Conservation (phyloP, 345 rosid genomes). For the Geranium rotundifolium region DNA sequence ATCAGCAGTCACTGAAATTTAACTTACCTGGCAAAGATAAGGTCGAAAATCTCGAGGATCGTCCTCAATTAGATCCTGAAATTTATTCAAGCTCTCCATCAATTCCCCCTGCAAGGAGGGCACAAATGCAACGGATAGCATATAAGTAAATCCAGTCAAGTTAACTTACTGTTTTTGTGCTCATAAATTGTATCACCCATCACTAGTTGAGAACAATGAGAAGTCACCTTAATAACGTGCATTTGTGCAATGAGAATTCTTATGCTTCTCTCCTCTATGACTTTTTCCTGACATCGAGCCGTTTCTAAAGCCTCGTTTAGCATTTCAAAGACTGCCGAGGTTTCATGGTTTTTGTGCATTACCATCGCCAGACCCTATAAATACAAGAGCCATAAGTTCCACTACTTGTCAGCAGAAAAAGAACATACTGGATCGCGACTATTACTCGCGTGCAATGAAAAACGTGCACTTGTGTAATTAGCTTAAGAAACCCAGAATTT, state of each 20-base stretch:
- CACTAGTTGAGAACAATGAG: slow-evolving; percentile 1
- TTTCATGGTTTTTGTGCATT: slow-evolving; percentile 79
- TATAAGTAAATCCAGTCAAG: background rate
- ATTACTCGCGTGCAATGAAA: background rate
- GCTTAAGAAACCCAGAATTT: too few species aligned
- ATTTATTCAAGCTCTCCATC: slow-evolving; percentile 61
- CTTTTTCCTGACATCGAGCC: slow-evolving; percentile 39
- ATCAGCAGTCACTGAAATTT: background rate
- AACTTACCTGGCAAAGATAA: slow-evolving; percentile 78
- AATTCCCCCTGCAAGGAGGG: slow-evolving; percentile 49
- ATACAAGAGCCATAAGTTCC: slow-evolving; percentile 1
- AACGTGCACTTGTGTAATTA: too few species aligned
- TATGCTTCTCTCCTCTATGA: slow-evolving; percentile 78
- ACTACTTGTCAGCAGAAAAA: background rate
- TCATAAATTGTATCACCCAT: too few species aligned
- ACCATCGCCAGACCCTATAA: slow-evolving; percentile 78
- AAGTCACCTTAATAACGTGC: slow-evolving; percentile 63
- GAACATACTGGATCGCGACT: too few species aligned
- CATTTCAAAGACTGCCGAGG: slow-evolving; percentile 75
- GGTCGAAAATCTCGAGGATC: slow-evolving; percentile 92
- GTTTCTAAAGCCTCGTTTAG: slow-evolving; percentile 54
- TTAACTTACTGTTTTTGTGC: too few species aligned
- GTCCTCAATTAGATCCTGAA: slow-evolving; percentile 56
- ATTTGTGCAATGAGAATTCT: slow-evolving; percentile 75
- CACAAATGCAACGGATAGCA: too few species aligned